Evolutionary conservation across 306 rosid genomes (phyloP), one percentile per base, ranked within the genome.

Genomic region (Fagus sylvatica): DNA sequence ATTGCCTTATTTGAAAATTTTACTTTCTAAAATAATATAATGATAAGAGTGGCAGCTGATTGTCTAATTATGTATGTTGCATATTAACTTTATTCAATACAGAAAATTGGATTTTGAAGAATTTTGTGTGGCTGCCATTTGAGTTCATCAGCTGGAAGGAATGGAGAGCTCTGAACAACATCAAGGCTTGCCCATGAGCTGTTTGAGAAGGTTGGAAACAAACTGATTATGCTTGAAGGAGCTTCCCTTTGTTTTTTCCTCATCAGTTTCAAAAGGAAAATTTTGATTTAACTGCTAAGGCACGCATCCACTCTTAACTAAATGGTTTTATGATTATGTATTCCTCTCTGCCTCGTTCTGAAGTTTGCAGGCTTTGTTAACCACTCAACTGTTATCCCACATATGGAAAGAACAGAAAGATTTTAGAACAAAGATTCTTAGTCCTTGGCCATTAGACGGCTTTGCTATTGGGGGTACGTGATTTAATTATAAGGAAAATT

Each of bases 141-240:
- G n/a, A n/a, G n/a, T n/a, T n/a, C n/a, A n/a, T n/a, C n/a, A n/a
- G n/a, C n/a, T n/a, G n/a, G n/a, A n/a, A n/a, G n/a, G n/a, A n/a
- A n/a, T n/a, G n/a, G n/a, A 85, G 72, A 89, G 98, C n/a, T n/a
- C n/a, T 82, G 98, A 93, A 74, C 90, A 85, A 66, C 91, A 93
- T 76, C 94, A 57, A 89, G 93, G 74, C 87, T 73, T 32, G 96
- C 96, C 69, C 89, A 90, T 33, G 96, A 93, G 68, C 78, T 93
- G 22, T 93, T 93, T 78, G 98, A 93, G 78, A 89, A 90, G 85
- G 93, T 86, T 41, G 98, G 96, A 75, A 93, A 93, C 78, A 80
- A 91, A 59, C 88, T 90, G 53, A 93, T 93, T 16, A 89, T 90
- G 92, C 88, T 93, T 10, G 96, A 39, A 93, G 82, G 98, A 93